Percentiles rank a stretch among this genome's conserved stretches.
These are phyloP conservation scores for Articulospora tetracladia DNA, from an alignment of 495 filamentous ascomycete genomes.

Conservation along the genomic window DNA sequence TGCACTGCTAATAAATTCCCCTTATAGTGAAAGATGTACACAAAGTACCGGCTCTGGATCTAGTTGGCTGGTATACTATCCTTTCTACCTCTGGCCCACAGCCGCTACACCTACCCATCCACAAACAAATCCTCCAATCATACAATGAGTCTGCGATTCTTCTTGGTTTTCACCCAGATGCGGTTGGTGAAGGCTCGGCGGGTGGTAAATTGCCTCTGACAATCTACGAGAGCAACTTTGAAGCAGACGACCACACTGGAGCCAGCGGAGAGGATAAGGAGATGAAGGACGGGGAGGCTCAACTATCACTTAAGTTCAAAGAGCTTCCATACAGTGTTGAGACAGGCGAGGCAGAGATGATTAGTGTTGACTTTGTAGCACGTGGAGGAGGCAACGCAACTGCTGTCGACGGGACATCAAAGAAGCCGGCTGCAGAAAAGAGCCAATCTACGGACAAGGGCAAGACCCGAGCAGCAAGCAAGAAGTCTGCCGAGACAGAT, in stretches of 20 bases:
- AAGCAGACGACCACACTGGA: constrained; percentile 50
- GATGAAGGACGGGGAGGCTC: constrained; percentile 68
- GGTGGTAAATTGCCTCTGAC: constrained; percentile 84
- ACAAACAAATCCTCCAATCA: constrained; percentile 65
- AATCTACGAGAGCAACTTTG: constrained; percentile 83
- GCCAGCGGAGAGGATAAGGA: constrained; percentile 54
- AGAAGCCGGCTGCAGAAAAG: constrained; percentile 14
- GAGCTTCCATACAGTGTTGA: constrained; percentile 85
- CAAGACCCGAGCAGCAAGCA: constrained; percentile 24
- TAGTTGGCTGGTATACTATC: constrained; percentile 95
- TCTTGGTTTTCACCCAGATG: constrained; percentile 70
- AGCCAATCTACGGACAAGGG: constrained; percentile 24
- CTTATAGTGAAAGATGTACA: constrained; percentile 80
- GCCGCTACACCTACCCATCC: constrained; percentile 62
- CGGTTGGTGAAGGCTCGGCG: constrained; percentile 33
- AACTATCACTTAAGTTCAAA: constrained; percentile 65
- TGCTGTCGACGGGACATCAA: constrained; percentile 44
- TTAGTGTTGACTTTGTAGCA: constrained; percentile 87
- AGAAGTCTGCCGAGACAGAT: constrained; percentile 36
- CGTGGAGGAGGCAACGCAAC: constrained; percentile 76
- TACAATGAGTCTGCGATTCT: constrained; percentile 81
- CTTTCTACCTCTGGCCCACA: constrained; percentile 69
- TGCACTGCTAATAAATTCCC: neutral
- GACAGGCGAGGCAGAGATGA: constrained; percentile 96
- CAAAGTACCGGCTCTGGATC: constrained; percentile 73